A percentile compares a stretch with the other conserved stretches of the same genome.
Evolutionary conservation across 2,329 filamentous ascomycete species (phyloP).

Genomic region (Phialophora verrucosa): DNA sequence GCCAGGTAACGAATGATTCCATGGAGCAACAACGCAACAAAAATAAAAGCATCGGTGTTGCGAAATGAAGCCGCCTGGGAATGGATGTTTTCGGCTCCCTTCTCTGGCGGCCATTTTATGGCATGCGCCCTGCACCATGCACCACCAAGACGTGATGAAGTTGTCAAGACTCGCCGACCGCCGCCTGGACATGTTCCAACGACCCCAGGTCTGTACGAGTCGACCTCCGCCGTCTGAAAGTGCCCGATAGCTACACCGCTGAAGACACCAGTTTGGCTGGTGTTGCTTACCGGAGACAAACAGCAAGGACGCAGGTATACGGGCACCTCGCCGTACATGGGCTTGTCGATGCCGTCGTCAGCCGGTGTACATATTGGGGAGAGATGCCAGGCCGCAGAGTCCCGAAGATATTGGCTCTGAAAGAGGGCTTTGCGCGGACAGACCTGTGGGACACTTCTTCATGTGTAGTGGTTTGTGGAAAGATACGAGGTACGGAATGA

Average conservation of each 20-base stretch:
- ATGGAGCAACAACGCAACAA: conserved; percentile 29
- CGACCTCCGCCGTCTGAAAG: not conserved
- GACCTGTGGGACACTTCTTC: not conserved
- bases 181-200: not conserved
- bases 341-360: not conserved
- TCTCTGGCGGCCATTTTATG: not conserved
- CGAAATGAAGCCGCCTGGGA: conserved; percentile 14
- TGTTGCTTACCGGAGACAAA: not conserved
- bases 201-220: not conserved
- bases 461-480: not conserved
- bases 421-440: not conserved
- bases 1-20: conserved; percentile 36
- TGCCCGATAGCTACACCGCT: not conserved
- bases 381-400: not conserved
- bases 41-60: conserved; percentile 23
- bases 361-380: not conserved
- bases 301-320: not conserved
- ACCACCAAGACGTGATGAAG: not conserved
- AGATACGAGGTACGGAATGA: conserved; percentile 8
- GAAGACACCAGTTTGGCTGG: not conserved
- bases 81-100: not conserved
- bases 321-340: not conserved
- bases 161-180: not conserved
- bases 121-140: not conserved
- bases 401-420: not conserved